Evolutionary conservation across 2,329 filamentous ascomycete genomes (phyloP).

Genomic region (Tolypocladium nubicola): DNA sequence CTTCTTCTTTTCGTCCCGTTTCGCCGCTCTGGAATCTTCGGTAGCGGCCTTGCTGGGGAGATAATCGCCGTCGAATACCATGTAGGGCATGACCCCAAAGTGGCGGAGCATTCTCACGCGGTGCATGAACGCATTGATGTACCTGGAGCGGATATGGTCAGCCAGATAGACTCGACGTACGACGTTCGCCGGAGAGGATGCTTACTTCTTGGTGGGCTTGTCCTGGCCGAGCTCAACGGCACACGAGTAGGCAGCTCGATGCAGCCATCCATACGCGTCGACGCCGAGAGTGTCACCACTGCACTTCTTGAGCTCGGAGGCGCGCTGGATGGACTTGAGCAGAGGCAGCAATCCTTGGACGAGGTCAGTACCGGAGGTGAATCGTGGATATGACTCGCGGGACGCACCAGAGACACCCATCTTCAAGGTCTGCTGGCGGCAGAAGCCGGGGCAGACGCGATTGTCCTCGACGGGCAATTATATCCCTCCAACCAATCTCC

Average conservation of each 20-base stretch:
- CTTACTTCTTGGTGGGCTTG: slow-evolving; percentile 78
- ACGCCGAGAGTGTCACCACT: slow-evolving; percentile 83
- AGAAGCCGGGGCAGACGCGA: neutral
- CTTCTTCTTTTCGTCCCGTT: slow-evolving; percentile 66
- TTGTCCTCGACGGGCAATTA: neutral
- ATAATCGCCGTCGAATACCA: slow-evolving; percentile 94
- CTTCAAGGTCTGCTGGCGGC: slow-evolving; percentile 3
- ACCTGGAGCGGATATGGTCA: slow-evolving; percentile 38
- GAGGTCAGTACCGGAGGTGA: slow-evolving; percentile 9
- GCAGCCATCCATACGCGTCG: slow-evolving; percentile 96
- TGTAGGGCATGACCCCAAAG: slow-evolving; percentile 86
- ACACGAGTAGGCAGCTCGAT: slow-evolving; percentile 83
- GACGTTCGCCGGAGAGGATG: neutral
- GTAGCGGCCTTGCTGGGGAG: slow-evolving; percentile 88
- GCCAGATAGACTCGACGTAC: neutral
- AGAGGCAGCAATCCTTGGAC: slow-evolving; percentile 69
- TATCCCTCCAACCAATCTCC: neutral
- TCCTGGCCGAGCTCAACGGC: slow-evolving; percentile 82
- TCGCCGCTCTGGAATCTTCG: slow-evolving; percentile 65
- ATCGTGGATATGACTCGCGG: neutral
- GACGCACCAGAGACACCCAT: slow-evolving; percentile 27
- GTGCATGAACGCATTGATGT: slow-evolving; percentile 81
- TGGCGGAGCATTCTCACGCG: slow-evolving; percentile 89
- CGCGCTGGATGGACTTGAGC: slow-evolving; percentile 92
- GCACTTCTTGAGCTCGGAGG: slow-evolving; percentile 77